phyloP scores from a whole-genome alignment of 371 early-diverging fungal species.

The Fennellomyces sp. region DNA sequence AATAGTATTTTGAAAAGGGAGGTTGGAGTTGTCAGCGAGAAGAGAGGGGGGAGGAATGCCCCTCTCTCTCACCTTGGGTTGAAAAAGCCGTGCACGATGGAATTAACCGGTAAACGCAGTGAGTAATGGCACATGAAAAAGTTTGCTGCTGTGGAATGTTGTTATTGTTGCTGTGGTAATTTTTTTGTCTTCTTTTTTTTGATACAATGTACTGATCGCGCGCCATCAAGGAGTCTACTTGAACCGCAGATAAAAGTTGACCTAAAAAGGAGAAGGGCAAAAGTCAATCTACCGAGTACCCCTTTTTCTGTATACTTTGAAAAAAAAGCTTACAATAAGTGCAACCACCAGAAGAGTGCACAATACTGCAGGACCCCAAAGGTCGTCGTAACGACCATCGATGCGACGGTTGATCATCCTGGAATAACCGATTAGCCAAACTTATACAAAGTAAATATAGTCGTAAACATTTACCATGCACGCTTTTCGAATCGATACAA shows the following conservation, averaged over 20 bases:
- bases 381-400: constrained; percentile 68
- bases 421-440: background rate
- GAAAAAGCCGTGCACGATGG: background rate
- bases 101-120: background rate
- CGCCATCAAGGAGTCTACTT: background rate
- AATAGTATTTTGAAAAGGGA: too few species aligned
- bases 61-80: background rate
- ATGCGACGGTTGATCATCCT: constrained; percentile 68
- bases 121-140: background rate
- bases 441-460: background rate
- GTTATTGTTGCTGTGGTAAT: background rate
- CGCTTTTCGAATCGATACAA: constrained; percentile 93
- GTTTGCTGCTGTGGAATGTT: background rate
- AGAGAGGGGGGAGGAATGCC: background rate
- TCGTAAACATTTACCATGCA: constrained; percentile 43
- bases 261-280: constrained; percentile 4
- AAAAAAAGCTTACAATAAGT: constrained; percentile 36
- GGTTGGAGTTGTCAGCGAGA: background rate
- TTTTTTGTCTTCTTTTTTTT: background rate
- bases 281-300: background rate
- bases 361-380: constrained; percentile 83
- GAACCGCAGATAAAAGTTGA: constrained; percentile 30
- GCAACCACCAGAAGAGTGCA: constrained; percentile 81
- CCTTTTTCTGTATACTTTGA: background rate
- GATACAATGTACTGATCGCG: background rate